phyloP scores from a whole-genome alignment of 2,329 filamentous ascomycete species.

The Geoglossum cookeanum region DNA sequence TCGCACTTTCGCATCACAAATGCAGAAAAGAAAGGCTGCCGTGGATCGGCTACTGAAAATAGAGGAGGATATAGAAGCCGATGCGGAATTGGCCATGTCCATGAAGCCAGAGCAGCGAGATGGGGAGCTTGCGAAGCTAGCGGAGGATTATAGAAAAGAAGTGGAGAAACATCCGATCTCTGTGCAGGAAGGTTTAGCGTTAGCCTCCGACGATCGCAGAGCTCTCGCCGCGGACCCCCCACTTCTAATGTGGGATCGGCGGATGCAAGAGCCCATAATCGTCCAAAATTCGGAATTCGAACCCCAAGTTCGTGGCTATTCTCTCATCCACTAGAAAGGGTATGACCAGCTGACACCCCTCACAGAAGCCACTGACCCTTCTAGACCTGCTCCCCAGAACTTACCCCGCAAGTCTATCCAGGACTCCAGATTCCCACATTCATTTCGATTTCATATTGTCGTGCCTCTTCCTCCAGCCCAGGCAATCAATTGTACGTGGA shows the following conservation, averaged over 20 bases:
- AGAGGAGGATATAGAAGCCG: not conserved
- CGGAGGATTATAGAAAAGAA: slow-evolving; percentile 8
- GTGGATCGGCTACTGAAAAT: not conserved
- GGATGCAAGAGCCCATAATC: slow-evolving; percentile 49
- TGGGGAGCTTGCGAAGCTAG: not conserved
- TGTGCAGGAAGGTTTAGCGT: slow-evolving; percentile 19
- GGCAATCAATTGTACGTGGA: slow-evolving; percentile 12
- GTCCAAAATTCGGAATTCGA: slow-evolving; percentile 43
- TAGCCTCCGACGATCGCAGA: slow-evolving; percentile 34
- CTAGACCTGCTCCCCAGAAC: slow-evolving; percentile 46
- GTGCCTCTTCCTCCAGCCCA: slow-evolving; percentile 13
- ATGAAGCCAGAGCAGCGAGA: slow-evolving; percentile 6
- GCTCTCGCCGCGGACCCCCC: slow-evolving; percentile 30
- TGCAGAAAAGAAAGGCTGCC: not conserved
- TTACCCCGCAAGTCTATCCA: slow-evolving; percentile 9
- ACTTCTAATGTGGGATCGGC: slow-evolving; percentile 46
- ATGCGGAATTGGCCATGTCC: slow-evolving; percentile 5
- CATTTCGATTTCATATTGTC: slow-evolving; percentile 14
- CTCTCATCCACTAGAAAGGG: not conserved
- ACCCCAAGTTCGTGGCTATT: slow-evolving; percentile 26
- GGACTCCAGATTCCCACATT: slow-evolving; percentile 10
- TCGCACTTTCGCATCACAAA: not conserved
- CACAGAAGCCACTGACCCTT: slow-evolving; percentile 29
- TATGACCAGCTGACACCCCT: not conserved
- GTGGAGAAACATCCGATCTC: slow-evolving; percentile 12